Conservation (phyloP, 345 rosid species). For the Litchi chinensis region DNA sequence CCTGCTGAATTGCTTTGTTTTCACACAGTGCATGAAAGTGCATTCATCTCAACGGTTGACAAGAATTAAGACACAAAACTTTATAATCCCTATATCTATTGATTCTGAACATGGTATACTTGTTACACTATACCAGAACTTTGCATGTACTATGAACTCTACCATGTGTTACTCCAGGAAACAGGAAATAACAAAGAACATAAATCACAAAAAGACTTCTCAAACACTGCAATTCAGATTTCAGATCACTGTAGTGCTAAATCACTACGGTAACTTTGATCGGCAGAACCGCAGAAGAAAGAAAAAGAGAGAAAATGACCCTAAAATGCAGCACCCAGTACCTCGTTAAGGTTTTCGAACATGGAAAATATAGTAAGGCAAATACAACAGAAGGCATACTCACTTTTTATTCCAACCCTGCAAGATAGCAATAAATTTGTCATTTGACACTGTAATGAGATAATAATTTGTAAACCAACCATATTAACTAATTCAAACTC, state of each 20-base stretch:
- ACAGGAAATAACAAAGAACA: neutral
- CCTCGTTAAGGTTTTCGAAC: conserved; percentile 20
- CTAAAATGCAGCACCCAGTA: conserved; percentile 6
- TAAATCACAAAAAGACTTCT: neutral
- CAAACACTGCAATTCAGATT: conserved; percentile 13
- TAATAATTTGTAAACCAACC: conserved; percentile 1
- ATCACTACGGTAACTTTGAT: neutral
- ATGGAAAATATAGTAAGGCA: neutral
- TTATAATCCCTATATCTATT: neutral
- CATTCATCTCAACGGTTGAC: neutral
- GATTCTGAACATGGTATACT: neutral
- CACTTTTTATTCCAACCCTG: conserved; percentile 99
- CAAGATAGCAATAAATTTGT: conserved; percentile 37
- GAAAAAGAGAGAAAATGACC: conserved; percentile 12
- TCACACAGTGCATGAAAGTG: neutral
- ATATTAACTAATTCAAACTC: conserved; percentile 18
- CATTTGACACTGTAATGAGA: conserved; percentile 27
- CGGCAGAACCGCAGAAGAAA: neutral
- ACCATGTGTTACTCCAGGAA: neutral
- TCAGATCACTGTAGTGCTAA: conserved; percentile 6
- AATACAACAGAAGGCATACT: conserved; percentile 41
- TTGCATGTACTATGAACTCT: neutral
- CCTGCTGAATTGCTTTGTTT: neutral
- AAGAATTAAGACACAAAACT: neutral
- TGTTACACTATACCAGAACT: neutral